These are phyloP conservation scores for Ramularia collo-cygni DNA, from an alignment of 2,329 filamentous ascomycete species.

Conservation along the genomic window DNA sequence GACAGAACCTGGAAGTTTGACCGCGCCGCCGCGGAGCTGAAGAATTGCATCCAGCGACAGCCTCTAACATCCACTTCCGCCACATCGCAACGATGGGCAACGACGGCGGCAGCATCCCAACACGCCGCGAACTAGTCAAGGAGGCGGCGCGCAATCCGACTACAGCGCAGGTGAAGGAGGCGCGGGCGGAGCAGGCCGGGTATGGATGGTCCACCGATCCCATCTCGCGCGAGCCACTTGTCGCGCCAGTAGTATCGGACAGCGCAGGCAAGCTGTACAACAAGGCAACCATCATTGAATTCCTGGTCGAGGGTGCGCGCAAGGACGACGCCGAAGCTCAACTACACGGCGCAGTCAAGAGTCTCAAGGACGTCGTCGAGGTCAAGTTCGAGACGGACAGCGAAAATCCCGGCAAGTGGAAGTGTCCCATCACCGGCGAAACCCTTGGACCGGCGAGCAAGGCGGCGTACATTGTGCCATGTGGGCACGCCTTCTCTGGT, in stretches of 20 bases:
- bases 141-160: conserved; percentile 78
- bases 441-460: conserved; percentile 72
- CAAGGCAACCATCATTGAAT: conserved; percentile 79
- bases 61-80: not conserved
- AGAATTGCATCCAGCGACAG: too few species aligned
- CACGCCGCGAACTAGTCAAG: conserved; percentile 90
- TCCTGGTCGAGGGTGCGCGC: conserved; percentile 49
- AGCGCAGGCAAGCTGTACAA: conserved; percentile 82
- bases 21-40: too few species aligned
- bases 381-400: conserved; percentile 63
- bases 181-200: conserved; percentile 72
- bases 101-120: conserved; percentile 92
- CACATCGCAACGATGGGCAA: conserved; percentile 68
- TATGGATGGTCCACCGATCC: conserved; percentile 86
- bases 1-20: too few species aligned
- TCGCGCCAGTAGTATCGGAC: conserved; percentile 75
- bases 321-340: conserved; percentile 57
- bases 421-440: conserved; percentile 84
- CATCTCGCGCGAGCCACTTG: conserved; percentile 70
- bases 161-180: conserved; percentile 80
- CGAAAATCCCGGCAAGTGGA: conserved; percentile 49
- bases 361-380: conserved; percentile 78
- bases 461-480: conserved; percentile 85
- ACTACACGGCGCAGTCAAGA: conserved; percentile 60
- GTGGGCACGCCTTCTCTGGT: conserved; percentile 89